These are phyloP conservation scores for Aspergillus aculeatus DNA, from an alignment of 2,329 filamentous ascomycete species.

Conservation along the genomic window DNA sequence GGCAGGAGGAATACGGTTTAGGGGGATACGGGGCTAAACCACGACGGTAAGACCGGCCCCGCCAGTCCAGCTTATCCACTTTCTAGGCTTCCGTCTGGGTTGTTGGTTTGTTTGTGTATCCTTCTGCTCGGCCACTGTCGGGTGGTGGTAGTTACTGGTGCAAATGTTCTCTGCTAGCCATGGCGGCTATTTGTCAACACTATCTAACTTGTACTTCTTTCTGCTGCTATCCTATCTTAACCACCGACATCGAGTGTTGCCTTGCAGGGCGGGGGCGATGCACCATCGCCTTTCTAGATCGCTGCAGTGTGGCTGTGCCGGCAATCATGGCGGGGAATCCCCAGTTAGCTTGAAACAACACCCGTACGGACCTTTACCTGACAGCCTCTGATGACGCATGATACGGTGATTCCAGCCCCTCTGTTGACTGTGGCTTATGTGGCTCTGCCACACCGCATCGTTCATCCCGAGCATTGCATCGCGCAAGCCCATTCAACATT, in stretches of 20 bases:
- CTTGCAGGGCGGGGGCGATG: background rate
- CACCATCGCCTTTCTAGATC: background rate
- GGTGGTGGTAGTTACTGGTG: too few relatives aligned
- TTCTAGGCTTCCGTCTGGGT: background rate
- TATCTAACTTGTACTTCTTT: too few relatives aligned
- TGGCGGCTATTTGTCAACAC: too few relatives aligned
- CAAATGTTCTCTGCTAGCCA: too few relatives aligned
- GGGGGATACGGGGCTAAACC: background rate
- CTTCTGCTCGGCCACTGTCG: too few relatives aligned
- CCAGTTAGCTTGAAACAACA: background rate
- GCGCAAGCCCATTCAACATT: too few relatives aligned
- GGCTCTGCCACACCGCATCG: background rate
- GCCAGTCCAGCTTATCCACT: background rate
- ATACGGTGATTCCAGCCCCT: slow-evolving; percentile 28
- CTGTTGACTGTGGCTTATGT: background rate
- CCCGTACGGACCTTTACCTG: background rate
- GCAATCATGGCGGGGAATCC: background rate
- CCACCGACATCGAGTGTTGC: background rate
- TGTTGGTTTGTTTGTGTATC: background rate
- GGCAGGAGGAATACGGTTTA: background rate
- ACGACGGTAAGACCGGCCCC: background rate
- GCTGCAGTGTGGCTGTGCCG: slow-evolving; percentile 3
- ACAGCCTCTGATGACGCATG: slow-evolving; percentile 20
- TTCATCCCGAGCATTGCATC: background rate
- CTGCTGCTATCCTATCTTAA: background rate